These are phyloP conservation scores for Fusarium humuli DNA, from an alignment of 2,329 filamentous ascomycete genomes.

Conservation along the genomic window DNA sequence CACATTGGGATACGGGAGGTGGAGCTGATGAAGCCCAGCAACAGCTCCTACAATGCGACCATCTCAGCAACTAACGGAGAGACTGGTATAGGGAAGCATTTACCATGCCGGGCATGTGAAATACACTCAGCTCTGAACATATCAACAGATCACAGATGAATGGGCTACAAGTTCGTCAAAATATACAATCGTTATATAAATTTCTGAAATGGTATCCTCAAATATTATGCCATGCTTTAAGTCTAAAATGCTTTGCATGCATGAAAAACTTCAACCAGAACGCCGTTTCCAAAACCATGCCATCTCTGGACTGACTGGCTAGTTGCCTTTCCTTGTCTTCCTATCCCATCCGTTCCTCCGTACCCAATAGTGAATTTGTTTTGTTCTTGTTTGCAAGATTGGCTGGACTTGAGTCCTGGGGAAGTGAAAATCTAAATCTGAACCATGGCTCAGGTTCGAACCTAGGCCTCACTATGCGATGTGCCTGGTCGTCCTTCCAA, in stretches of 20 bases:
- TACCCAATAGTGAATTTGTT: background rate
- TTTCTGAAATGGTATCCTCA: slow-evolving; percentile 39
- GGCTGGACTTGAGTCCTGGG: background rate
- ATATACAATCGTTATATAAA: slow-evolving; percentile 36
- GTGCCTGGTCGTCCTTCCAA: slow-evolving; percentile 43
- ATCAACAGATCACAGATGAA: background rate
- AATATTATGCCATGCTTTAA: slow-evolving; percentile 31
- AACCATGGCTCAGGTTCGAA: background rate
- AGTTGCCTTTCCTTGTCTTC: slow-evolving; percentile 19
- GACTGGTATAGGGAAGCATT: slow-evolving; percentile 20
- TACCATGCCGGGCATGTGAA: background rate
- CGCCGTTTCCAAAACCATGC: slow-evolving; percentile 33
- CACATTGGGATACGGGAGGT: slow-evolving; percentile 20
- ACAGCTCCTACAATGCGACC: slow-evolving; percentile 11
- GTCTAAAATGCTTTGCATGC: slow-evolving; percentile 29
- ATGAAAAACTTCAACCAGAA: slow-evolving; percentile 23
- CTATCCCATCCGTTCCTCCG: background rate
- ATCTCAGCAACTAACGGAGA: slow-evolving; percentile 10
- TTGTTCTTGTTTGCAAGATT: background rate
- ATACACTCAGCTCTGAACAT: background rate
- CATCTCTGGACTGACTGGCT: slow-evolving; percentile 14
- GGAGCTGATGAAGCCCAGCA: slow-evolving; percentile 12
- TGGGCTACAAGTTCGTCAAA: background rate
- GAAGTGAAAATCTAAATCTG: background rate
- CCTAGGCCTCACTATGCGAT: slow-evolving; percentile 44